phyloP scores from a whole-genome alignment of 2,329 filamentous ascomycete species.

The Fusarium cicatricum region DNA sequence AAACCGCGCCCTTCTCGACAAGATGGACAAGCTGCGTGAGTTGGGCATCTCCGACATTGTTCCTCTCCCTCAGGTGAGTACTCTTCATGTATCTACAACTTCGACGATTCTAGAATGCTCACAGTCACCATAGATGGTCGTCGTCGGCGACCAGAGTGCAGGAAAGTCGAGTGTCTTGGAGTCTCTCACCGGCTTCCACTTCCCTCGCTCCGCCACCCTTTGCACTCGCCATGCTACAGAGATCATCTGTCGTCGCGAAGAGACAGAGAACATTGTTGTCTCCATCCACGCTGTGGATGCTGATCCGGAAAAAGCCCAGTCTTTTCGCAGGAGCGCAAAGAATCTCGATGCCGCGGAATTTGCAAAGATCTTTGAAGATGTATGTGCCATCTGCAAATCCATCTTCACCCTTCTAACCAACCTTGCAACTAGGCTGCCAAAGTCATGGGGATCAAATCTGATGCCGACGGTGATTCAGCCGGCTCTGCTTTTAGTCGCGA shows the following conservation, averaged over 20 bases:
- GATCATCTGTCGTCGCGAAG: slow-evolving; percentile 54
- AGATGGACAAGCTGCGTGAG: slow-evolving; percentile 54
- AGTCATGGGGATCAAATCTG: slow-evolving; percentile 54
- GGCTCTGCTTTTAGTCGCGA: slow-evolving; percentile 57
- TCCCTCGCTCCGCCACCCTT: slow-evolving; percentile 54
- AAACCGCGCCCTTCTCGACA: slow-evolving; percentile 41
- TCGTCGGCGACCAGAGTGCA: slow-evolving; percentile 85
- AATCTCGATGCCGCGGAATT: slow-evolving; percentile 44
- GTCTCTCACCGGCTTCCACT: slow-evolving; percentile 61
- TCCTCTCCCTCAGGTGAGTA: slow-evolving; percentile 61
- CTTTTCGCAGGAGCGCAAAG: slow-evolving; percentile 41
- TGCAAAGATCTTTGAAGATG: slow-evolving; percentile 51
- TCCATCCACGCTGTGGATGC: slow-evolving; percentile 48
- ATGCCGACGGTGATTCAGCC: slow-evolving; percentile 2
- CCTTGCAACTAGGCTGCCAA: slow-evolving; percentile 47
- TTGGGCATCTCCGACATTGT: slow-evolving; percentile 50
- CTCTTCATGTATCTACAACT: accelerated
- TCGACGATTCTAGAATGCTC: neutral
- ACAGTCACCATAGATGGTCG: slow-evolving; percentile 70
- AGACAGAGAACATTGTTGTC: slow-evolving; percentile 46
- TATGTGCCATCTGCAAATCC: slow-evolving; percentile 22
- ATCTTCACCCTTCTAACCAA: neutral
- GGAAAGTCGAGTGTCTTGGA: slow-evolving; percentile 88
- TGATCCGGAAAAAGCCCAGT: slow-evolving; percentile 9
- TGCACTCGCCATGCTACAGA: slow-evolving; percentile 61